Evolutionary conservation across 176 grass and related monocot species (phyloP).

Genomic region (Eleusine indica): DNA sequence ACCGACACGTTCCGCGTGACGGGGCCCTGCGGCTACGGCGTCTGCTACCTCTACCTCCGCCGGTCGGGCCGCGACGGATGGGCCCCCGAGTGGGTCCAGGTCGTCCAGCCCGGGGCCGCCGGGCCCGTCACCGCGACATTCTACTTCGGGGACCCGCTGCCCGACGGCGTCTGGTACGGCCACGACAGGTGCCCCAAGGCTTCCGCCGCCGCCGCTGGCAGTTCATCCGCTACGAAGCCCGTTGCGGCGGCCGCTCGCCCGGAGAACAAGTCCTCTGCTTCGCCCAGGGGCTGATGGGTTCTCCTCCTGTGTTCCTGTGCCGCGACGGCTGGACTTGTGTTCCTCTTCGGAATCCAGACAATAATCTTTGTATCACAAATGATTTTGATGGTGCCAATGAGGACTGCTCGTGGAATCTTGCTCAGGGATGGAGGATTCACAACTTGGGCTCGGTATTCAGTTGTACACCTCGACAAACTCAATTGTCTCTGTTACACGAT

Average conservation of each 20-base stretch:
- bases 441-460: not conserved
- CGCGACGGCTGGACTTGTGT: not conserved
- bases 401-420: not conserved
- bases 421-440: not conserved
- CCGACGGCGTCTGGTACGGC: slow-evolving; percentile 75
- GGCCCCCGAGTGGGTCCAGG: slow-evolving; percentile 73
- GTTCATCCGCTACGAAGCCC: not conserved
- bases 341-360: not conserved
- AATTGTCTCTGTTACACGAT: not conserved
- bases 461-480: too few species aligned
- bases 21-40: slow-evolving; percentile 77
- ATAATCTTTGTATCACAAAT: not conserved
- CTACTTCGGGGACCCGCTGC: slow-evolving; percentile 64
- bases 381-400: not conserved
- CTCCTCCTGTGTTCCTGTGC: not conserved
- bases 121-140: slow-evolving; percentile 40
- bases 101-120: slow-evolving; percentile 45
- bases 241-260: not conserved
- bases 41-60: slow-evolving; percentile 89
- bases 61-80: slow-evolving; percentile 69
- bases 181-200: slow-evolving; percentile 65
- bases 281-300: not conserved
- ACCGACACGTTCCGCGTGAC: slow-evolving; percentile 68
- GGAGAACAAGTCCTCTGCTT: not conserved
- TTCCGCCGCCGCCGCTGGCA: not conserved